Evolutionary conservation across 805 yeast species (phyloP), one percentile per base, ranked within the genome.

Genomic region (Ogataea methanolica): DNA sequence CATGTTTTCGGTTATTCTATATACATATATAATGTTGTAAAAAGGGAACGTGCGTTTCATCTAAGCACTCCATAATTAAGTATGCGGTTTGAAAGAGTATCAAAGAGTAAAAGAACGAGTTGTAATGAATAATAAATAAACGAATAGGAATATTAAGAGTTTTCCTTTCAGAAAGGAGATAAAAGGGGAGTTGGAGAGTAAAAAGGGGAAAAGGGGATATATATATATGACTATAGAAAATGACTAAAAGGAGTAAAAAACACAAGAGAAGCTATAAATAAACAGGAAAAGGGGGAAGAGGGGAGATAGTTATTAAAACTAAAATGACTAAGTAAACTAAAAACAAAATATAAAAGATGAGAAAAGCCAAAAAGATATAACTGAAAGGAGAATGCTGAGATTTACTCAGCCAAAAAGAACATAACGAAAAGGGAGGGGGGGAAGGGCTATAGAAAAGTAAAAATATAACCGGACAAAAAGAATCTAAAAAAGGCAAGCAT

Each of bases 341-440:
- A 26, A 26, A 26, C 31, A 26, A 26, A 26, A 26, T 26, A 17
- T 26, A 50, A 36, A 37, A 39, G 43, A 26, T 26, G 9, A 26
- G 11, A 26, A 26, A 26, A 26, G 31, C 29, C 9, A 9, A 26
- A 26, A 9, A 26, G 9, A 6, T 9, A 26, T 26, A 26, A 26
- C 7, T 26, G 11, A 26, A 26, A 26, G 11, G 31, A 26, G 31
- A 26, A 26, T 26, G 31, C 31, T 26, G 31, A 26, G 31, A 6
- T 7, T 26, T 26, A 26, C 31, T 26, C 31, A 11, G 31, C 31
- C 31, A 26, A 49, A 46, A 39, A 43, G 42, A 39, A 36, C 1
- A 33, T 29, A 43, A 41, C 37, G 37, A 45, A 40, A 44, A 49
- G 46, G 37, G 43, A 45, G 53, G 33, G 39, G 34, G 16, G 36